Conservation (phyloP, 2,329 filamentous ascomycete genomes). For the Penicillium sp. region DNA sequence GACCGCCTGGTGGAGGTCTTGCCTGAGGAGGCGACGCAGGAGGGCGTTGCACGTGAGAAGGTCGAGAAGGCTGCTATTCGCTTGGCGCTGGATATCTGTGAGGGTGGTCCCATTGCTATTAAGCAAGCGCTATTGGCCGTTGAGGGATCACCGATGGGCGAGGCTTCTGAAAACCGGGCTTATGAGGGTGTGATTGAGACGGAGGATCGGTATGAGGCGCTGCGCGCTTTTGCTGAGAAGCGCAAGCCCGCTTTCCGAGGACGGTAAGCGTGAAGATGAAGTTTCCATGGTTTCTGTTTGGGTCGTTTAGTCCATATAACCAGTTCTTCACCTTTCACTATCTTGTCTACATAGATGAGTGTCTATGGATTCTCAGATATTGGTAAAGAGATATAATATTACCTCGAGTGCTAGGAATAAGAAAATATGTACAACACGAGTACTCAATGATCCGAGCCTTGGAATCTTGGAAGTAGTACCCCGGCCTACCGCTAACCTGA, state of each 20-base stretch:
- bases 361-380: neutral
- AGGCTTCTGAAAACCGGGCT: constrained; percentile 81
- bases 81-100: constrained; percentile 81
- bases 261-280: constrained; percentile 30
- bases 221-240: constrained; percentile 81
- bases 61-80: constrained; percentile 75
- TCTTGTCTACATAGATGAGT: neutral
- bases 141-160: constrained; percentile 61
- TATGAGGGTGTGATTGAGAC: constrained; percentile 82
- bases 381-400: neutral
- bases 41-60: constrained; percentile 62
- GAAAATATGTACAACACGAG: neutral
- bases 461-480: no score
- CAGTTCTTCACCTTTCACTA: no score
- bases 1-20: constrained; percentile 84
- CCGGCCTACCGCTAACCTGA: no score
- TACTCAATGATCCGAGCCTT: neutral
- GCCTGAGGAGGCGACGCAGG: constrained; percentile 53
- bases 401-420: neutral
- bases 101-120: constrained; percentile 83
- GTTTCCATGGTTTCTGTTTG: neutral
- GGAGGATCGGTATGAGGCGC: constrained; percentile 83
- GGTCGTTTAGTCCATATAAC: no score
- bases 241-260: constrained; percentile 69
- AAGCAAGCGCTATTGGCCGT: constrained; percentile 79